Percentiles rank a stretch among this genome's conserved stretches.
Evolutionary conservation across 2,329 filamentous ascomycete genomes (phyloP).

Genomic region (Coleophoma eucalyptorum): DNA sequence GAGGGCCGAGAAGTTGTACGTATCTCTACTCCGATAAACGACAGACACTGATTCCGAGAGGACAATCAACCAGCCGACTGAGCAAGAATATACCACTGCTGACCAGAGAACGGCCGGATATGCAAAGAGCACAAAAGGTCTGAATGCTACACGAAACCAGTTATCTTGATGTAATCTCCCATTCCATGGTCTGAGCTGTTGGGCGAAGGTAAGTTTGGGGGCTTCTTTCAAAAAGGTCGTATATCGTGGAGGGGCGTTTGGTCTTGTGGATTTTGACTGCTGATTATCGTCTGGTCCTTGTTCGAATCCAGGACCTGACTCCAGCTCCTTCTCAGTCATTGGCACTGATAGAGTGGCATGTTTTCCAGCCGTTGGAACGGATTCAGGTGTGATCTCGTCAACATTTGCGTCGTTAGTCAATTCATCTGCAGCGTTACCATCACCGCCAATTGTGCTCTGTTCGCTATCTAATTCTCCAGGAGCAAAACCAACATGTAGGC

Average conservation of each 20-base stretch:
- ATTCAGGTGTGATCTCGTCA: not conserved
- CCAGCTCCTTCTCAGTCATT: not conserved
- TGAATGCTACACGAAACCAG: constrained; percentile 73
- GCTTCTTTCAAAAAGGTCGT: constrained; percentile 65
- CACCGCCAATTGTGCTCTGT: not conserved
- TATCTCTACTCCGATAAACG: constrained; percentile 66
- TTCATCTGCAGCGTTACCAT: no score
- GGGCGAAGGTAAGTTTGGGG: constrained; percentile 65
- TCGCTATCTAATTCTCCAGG: constrained; percentile 19
- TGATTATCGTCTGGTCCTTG: not conserved
- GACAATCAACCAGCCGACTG: constrained; percentile 93
- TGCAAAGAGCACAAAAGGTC: constrained; percentile 81
- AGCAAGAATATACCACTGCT: constrained; percentile 77
- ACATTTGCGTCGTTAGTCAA: no score
- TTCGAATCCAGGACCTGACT: not conserved
- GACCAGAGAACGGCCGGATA: constrained; percentile 93
- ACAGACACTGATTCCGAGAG: constrained; percentile 82
- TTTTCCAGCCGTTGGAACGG: constrained; percentile 1
- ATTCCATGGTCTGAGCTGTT: constrained; percentile 74
- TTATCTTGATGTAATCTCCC: constrained; percentile 74
- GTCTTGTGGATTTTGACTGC: not conserved
- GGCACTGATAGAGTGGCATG: not conserved
- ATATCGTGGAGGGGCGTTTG: constrained; percentile 40
- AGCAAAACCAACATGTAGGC: constrained; percentile 54
- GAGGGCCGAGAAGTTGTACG: constrained; percentile 78